Evolutionary conservation across 2,329 filamentous ascomycete genomes (phyloP).

Genomic region (Eurotiales sp.): DNA sequence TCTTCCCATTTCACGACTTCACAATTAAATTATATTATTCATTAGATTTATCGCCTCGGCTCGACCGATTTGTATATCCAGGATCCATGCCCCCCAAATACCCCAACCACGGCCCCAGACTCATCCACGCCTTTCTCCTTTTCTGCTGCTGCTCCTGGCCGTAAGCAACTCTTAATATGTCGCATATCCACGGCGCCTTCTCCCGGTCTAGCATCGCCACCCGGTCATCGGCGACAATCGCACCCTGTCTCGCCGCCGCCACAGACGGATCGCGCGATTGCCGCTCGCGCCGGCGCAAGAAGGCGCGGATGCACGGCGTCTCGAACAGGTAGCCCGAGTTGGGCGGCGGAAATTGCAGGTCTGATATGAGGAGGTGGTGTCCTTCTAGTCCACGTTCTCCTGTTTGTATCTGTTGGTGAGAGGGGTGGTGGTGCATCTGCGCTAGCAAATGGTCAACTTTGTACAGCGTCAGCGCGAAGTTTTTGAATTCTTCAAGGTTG

Average conservation of each 20-base stretch:
- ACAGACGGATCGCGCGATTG: constrained; percentile 9
- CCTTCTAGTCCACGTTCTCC: neutral
- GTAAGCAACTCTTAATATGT: no score
- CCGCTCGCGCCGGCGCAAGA: constrained; percentile 13
- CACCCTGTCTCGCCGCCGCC: neutral
- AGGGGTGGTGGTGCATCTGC: neutral
- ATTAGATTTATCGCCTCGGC: no score
- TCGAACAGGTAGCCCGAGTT: constrained; percentile 15
- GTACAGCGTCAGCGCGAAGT: constrained; percentile 26
- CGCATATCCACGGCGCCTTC: constrained; percentile 13
- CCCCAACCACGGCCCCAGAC: constrained; percentile 13
- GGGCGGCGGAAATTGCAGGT: constrained; percentile 19
- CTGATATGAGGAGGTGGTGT: constrained; percentile 12
- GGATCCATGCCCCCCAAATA: constrained; percentile 12
- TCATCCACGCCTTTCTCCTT: constrained; percentile 14
- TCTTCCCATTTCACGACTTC: neutral
- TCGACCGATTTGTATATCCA: neutral
- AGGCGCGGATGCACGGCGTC: constrained; percentile 11
- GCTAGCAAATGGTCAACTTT: constrained; percentile 17
- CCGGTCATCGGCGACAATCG: constrained; percentile 4
- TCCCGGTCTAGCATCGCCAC: constrained; percentile 1
- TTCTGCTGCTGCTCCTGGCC: neutral
- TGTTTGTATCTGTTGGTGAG: neutral
- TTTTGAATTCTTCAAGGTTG: constrained; percentile 28
- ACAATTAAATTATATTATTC: no score